Percentiles rank a stretch among this genome's conserved stretches.
Evolutionary conservation across 2,329 filamentous ascomycete species (phyloP).

Genomic region (Penicillium griseofulvum): DNA sequence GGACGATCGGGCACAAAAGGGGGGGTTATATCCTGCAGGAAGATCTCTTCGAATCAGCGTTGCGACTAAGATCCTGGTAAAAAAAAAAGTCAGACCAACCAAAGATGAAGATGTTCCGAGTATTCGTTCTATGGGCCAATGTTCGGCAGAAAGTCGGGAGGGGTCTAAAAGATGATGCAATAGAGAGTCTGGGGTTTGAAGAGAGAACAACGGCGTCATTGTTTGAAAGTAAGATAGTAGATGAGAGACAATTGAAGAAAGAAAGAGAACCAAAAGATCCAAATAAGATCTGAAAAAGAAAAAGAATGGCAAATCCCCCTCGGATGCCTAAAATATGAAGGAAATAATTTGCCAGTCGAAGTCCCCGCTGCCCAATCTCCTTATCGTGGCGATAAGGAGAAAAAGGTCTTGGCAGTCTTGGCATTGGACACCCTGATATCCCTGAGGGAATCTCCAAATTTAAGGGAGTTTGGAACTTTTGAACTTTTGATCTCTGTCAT

Average conservation of each 20-base stretch:
- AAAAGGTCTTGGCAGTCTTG: not conserved
- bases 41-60: conserved; percentile 4
- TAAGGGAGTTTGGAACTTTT: not conserved
- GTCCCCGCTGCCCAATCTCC: not conserved
- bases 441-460: not conserved
- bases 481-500: not conserved
- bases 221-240: conserved; percentile 21
- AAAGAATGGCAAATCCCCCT: conserved; percentile 2
- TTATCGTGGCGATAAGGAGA: not conserved
- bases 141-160: conserved; percentile 14
- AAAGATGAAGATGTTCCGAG: conserved; percentile 13
- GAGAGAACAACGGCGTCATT: conserved; percentile 36
- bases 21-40: conserved; percentile 1
- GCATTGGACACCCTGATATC: not conserved
- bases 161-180: conserved; percentile 29
- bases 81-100: not conserved
- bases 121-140: conserved; percentile 13
- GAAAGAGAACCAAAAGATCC: not conserved
- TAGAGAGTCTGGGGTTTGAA: conserved; percentile 24
- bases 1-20: conserved; percentile 15
- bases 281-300: not conserved
- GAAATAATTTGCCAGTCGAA: not conserved
- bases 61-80: not conserved
- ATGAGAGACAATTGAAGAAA: not conserved
- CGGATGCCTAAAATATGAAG: conserved; percentile 21